Conservation (phyloP, 768 basidiomycete species). For the Lyophyllum decastes region DNA sequence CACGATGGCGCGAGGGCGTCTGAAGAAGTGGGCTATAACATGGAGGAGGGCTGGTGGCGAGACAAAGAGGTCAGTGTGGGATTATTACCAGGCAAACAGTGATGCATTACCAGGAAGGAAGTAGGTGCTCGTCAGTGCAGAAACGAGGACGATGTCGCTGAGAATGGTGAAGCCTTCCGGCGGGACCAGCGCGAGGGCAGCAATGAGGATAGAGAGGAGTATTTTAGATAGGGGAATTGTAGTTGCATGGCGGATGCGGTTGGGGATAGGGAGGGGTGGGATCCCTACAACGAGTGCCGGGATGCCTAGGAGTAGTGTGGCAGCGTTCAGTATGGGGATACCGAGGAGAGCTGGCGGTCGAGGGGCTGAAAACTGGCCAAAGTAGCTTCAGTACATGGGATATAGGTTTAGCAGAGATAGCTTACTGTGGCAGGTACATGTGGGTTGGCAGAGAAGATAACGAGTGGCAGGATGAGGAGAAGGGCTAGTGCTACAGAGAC, state of each 20-base stretch:
- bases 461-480: constrained; percentile 55
- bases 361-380: constrained; percentile 8
- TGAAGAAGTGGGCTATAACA: constrained; percentile 82
- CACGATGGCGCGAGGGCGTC: constrained; percentile 81
- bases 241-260: constrained; percentile 37
- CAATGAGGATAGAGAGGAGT: constrained; percentile 40
- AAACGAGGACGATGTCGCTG: constrained; percentile 49
- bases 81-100: not conserved
- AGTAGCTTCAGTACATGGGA: not conserved
- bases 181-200: constrained; percentile 49
- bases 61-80: not conserved
- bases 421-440: constrained; percentile 39
- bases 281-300: constrained; percentile 60
- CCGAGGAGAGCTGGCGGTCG: constrained; percentile 27
- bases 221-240: constrained; percentile 49
- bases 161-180: constrained; percentile 36
- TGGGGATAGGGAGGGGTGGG: constrained; percentile 52
- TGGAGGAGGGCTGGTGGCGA: constrained; percentile 62
- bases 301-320: constrained; percentile 57
- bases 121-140: constrained; percentile 58
- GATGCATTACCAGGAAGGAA: constrained; percentile 56
- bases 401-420: constrained; percentile 1
- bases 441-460: constrained; percentile 52
- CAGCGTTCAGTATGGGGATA: constrained; percentile 45
- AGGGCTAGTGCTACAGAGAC: constrained; percentile 50